These are phyloP conservation scores for Stipa capillata DNA, from an alignment of 176 grass and related monocot species.

Conservation along the genomic window DNA sequence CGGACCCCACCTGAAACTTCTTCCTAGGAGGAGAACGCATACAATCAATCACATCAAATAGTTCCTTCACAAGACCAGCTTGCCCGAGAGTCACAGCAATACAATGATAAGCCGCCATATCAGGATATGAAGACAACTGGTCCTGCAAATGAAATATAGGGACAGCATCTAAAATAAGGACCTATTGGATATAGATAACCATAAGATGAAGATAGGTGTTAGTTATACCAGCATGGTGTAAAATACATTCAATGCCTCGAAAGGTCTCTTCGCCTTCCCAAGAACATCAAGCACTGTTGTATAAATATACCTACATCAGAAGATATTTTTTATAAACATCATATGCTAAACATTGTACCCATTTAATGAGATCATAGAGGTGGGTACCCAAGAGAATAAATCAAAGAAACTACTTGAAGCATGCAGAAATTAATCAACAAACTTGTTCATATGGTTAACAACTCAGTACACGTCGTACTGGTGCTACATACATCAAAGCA, in stretches of 20 bases:
- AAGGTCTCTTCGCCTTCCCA: constrained; percentile 86
- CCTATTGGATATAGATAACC: not conserved
- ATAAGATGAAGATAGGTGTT: constrained; percentile 12
- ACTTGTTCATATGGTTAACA: not conserved
- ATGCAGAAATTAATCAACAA: not conserved
- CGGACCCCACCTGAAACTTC: constrained; percentile 57
- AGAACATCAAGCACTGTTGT: constrained; percentile 90
- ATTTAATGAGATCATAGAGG: not conserved
- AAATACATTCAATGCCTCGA: constrained; percentile 86
- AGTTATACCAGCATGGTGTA: constrained; percentile 73
- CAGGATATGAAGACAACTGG: constrained; percentile 87
- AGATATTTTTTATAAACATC: constrained; percentile 9
- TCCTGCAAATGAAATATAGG: constrained; percentile 54
- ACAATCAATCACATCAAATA: constrained; percentile 96
- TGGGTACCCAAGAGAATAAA: not conserved
- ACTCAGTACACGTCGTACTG: not conserved
- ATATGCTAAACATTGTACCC: not conserved
- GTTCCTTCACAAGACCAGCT: constrained; percentile 92
- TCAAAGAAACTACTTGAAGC: constrained; percentile 16
- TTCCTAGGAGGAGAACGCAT: constrained; percentile 66
- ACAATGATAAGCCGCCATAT: constrained; percentile 90
- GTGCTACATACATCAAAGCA: not conserved
- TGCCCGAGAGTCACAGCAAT: constrained; percentile 83
- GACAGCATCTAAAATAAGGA: not conserved
- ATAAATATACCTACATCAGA: constrained; percentile 80